Evolutionary conservation across 2,329 filamentous ascomycete species (phyloP).

Genomic region (Alternaria gansuensis): DNA sequence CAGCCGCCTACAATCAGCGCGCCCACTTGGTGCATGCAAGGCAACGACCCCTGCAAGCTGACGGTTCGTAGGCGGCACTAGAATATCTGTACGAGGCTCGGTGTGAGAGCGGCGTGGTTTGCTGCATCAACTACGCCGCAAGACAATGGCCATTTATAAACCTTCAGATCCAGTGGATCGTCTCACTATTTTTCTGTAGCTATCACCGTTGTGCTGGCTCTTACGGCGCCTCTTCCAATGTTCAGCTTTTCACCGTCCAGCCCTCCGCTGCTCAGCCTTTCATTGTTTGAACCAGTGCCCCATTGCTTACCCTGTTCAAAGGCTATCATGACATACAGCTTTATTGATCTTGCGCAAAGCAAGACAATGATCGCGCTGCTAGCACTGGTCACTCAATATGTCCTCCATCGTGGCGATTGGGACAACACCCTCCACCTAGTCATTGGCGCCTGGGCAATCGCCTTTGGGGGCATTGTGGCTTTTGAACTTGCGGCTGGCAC

Average conservation of each 20-base stretch:
- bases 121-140: conserved; percentile 1
- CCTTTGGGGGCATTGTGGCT: conserved; percentile 29
- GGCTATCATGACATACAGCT: neutral
- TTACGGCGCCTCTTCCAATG: neutral
- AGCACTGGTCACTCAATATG: conserved; percentile 37
- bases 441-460: conserved; percentile 25
- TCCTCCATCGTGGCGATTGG: conserved; percentile 39
- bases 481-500: conserved; percentile 30
- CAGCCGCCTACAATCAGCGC: neutral
- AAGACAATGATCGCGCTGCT: conserved; percentile 31
- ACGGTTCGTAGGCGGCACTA: neutral
- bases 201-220: neutral
- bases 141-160: neutral
- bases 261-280: conserved; percentile 1
- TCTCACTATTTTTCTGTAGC: neutral
- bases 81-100: conserved; percentile 1
- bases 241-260: neutral
- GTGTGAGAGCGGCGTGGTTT: neutral
- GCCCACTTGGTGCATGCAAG: neutral
- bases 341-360: conserved; percentile 30
- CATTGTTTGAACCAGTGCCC: neutral
- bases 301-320: neutral
- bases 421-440: conserved; percentile 32
- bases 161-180: neutral
- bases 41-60: neutral